Conservation (phyloP, 192 early-diverging fungal genomes). For the Helicostylum pulchrum region DNA sequence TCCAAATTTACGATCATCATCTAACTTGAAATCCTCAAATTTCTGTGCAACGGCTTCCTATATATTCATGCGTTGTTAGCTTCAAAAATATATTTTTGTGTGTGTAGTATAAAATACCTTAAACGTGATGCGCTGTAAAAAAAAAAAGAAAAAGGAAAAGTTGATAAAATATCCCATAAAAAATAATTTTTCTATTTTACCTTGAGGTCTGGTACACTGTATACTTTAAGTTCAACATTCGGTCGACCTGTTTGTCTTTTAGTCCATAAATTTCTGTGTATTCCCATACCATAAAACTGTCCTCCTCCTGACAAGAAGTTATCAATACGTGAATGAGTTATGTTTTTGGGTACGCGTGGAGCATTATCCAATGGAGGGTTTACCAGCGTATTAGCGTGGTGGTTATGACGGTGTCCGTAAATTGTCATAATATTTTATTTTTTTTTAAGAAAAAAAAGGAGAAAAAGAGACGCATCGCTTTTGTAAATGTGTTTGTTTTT, state of each 20-base stretch:
- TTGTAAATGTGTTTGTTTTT: neutral
- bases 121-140: slow-evolving; percentile 29
- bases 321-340: slow-evolving; percentile 70
- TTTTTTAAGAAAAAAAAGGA: neutral
- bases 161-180: slow-evolving; percentile 49
- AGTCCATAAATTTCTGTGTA: slow-evolving; percentile 49
- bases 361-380: slow-evolving; percentile 19
- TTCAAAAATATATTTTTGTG: neutral
- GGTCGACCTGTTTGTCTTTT: slow-evolving; percentile 42
- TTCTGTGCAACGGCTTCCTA: slow-evolving; percentile 22
- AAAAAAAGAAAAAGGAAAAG: neutral
- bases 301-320: slow-evolving; percentile 60
- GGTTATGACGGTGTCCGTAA: slow-evolving; percentile 6
- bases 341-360: slow-evolving; percentile 53
- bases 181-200: slow-evolving; percentile 65
- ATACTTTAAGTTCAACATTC: slow-evolving; percentile 53
- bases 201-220: slow-evolving; percentile 62
- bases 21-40: slow-evolving; percentile 14
- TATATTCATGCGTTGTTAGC: neutral
- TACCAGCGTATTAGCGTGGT: neutral
- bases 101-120: slow-evolving; percentile 14
- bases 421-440: slow-evolving; percentile 7
- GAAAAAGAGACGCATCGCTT: neutral
- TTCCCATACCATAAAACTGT: slow-evolving; percentile 43
- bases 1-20: slow-evolving; percentile 11